Conservation (phyloP, 164 flowering plant species). For the Dillenia turbinata region DNA sequence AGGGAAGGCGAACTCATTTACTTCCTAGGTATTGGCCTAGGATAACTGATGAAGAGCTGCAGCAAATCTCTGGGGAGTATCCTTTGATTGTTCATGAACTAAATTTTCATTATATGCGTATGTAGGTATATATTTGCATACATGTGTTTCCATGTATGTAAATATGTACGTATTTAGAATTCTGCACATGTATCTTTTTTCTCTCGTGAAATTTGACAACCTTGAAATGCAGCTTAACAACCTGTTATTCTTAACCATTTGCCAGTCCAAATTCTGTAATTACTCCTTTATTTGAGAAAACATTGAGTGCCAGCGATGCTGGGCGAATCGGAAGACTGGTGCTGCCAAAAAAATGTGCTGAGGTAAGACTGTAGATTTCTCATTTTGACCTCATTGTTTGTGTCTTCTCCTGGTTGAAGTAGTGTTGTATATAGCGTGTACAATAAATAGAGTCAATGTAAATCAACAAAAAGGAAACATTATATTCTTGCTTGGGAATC, state of each 20-base stretch:
- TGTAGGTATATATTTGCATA: no score
- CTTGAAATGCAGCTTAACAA: background rate
- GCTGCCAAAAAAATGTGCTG: constrained; percentile 95
- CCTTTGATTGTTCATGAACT: constrained; percentile 26
- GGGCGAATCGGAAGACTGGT: constrained; percentile 91
- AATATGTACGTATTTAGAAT: no score
- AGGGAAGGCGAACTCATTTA: constrained; percentile 58
- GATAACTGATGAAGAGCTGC: constrained; percentile 72
- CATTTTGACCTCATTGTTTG: background rate
- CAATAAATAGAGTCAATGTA: no score
- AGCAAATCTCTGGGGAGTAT: constrained; percentile 82
- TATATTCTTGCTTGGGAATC: no score
- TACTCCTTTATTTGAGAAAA: constrained; percentile 88
- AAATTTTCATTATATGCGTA: no score
- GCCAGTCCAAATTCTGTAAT: constrained; percentile 60
- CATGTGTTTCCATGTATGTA: no score
- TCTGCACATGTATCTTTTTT: no score
- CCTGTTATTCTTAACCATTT: constrained; percentile 40
- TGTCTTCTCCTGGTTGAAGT: no score
- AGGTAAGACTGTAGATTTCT: constrained; percentile 41
- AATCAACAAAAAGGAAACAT: no score
- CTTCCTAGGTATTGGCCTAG: constrained; percentile 84
- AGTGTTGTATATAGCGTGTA: no score
- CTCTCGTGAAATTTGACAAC: no score
- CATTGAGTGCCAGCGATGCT: constrained; percentile 95